These are phyloP conservation scores for Lupinus albus DNA, from an alignment of 306 rosid genomes.

Conservation along the genomic window DNA sequence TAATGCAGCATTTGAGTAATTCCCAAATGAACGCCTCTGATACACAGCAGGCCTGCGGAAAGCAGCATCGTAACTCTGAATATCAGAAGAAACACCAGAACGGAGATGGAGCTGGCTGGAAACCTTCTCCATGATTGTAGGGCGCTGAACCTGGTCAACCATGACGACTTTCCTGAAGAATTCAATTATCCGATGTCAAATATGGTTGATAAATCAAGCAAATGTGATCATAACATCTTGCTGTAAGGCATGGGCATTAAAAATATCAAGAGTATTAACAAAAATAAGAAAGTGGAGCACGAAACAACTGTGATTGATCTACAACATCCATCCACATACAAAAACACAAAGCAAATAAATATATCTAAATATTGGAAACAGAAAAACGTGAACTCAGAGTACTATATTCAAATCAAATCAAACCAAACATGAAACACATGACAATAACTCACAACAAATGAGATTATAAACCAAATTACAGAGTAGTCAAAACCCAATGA, in stretches of 20 bases:
- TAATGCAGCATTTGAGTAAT: conserved; percentile 66
- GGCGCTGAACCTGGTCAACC: conserved; percentile 49
- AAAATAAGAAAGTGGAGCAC: neutral
- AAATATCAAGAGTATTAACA: conserved; percentile 1
- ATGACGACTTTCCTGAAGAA: conserved; percentile 43
- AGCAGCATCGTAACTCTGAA: conserved; percentile 3
- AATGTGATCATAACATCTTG: conserved; percentile 6
- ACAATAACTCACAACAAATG: neutral
- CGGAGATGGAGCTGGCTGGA: conserved; percentile 39
- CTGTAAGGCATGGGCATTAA: neutral
- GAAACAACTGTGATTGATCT: neutral
- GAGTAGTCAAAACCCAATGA: too few species aligned
- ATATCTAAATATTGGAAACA: neutral
- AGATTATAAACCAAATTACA: too few species aligned
- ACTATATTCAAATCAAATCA: neutral
- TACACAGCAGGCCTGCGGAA: conserved; percentile 18
- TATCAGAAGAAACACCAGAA: conserved; percentile 10
- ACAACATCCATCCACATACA: neutral
- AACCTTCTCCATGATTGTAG: conserved; percentile 38
- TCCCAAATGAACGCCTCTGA: conserved; percentile 44
- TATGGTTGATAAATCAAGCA: conserved; percentile 7
- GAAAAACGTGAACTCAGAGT: neutral
- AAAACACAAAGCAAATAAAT: neutral
- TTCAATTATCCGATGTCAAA: conserved; percentile 18
- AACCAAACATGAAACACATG: neutral